Conservation (phyloP, 768 basidiomycete genomes). For the Tulasnella sp. region DNA sequence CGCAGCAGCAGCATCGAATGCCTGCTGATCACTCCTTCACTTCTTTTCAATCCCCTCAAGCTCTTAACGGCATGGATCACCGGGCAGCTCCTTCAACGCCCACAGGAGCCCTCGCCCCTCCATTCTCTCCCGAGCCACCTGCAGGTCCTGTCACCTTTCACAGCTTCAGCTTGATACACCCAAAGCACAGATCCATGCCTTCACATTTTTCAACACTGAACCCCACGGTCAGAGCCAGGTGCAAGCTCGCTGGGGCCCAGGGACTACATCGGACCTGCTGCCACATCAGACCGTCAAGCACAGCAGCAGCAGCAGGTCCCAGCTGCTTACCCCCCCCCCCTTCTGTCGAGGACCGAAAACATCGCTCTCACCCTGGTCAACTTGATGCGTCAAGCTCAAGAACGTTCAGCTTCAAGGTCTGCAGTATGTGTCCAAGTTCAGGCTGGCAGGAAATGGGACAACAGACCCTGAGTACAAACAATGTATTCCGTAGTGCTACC, state of each 20-base stretch:
- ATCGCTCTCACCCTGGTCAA: too few species aligned
- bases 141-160: constrained; percentile 73
- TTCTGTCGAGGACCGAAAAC: too few species aligned
- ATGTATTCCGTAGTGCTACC: not conserved
- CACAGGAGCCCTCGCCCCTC: constrained; percentile 23
- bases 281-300: too few species aligned
- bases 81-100: not conserved
- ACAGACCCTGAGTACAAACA: not conserved
- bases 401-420: constrained; percentile 85
- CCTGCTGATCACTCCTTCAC: not conserved
- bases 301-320: too few species aligned
- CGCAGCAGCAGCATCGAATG: not conserved
- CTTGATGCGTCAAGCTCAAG: constrained; percentile 98
- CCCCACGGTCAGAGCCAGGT: too few species aligned
- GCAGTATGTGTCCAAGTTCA: constrained; percentile 78
- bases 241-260: too few species aligned
- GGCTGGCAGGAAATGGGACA: constrained; percentile 36
- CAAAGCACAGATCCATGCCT: constrained; percentile 80
- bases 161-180: constrained; percentile 72
- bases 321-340: too few species aligned
- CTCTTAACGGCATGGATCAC: not conserved
- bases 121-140: constrained; percentile 50
- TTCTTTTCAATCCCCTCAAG: not conserved
- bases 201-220: too few species aligned
- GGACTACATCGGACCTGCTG: too few species aligned